Evolutionary conservation across 2,329 filamentous ascomycete species (phyloP), one percentile per base, ranked within the genome.

Genomic region (Aspergillus thermomutatus): DNA sequence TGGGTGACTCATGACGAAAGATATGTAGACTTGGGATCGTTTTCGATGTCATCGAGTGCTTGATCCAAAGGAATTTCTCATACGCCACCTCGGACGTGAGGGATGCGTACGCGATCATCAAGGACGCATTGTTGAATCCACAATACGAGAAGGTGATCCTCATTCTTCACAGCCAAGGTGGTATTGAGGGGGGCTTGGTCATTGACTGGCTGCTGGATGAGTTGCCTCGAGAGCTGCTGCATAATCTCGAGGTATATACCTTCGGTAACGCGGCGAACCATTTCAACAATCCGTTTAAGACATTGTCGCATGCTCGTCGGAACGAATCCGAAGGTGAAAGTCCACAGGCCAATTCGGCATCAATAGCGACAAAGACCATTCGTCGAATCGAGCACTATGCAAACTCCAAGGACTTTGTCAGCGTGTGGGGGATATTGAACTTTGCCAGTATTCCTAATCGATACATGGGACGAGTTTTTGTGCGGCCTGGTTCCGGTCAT

Each of bases 181-280:
- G 82, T 14, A 90, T 93, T 51, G 86, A 91, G 67, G 87, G 86
- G 1, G 83, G 87, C 3, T 75, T 92, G 54, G 85, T 90, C 4
- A 73, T 92, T 6, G 90, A 94, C 73, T 90, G 89, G 87, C 79
- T 93, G 1, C 78, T 92, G 1, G 85, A 87, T 60, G 89, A 92
- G 67, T 74, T 91, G 11, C 83, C 87, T 0, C 84, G 86, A 56
- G 81, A 87, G 60, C 75, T 87, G 3, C 76, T 91, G 5, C 73
- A 79, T 2, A 89, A 91, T 64, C 79, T 92, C 0, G 89, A 93
- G 71, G 83, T 93, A 11, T 82, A 82, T 71, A 92, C 89, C 0
- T 93, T 93, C 69, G 90, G 88, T 27, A 88, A 85, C 56, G 89
- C 89, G 0, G 87, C 90, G 0, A 91, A 91, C 65, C 89, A 92